Evolutionary conservation across 306 rosid genomes (phyloP).

Genomic region (Trifolium repens): DNA sequence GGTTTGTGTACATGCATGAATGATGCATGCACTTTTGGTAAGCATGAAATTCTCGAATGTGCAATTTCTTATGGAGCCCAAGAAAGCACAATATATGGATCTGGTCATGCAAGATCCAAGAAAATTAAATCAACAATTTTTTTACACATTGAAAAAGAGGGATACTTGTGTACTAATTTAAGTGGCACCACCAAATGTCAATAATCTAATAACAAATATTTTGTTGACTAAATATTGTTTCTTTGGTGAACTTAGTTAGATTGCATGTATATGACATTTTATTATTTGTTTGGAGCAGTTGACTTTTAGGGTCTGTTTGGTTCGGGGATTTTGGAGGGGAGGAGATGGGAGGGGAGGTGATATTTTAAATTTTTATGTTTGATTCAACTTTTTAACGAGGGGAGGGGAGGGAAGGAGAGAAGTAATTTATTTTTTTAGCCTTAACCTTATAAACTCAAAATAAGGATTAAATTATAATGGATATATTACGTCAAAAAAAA

Average conservation of each 20-base stretch:
- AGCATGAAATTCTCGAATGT: conserved; percentile 40
- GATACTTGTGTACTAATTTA: conserved; percentile 6
- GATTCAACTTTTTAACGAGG: no score
- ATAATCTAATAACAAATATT: not conserved
- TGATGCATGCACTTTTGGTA: conserved; percentile 44
- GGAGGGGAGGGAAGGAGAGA: no score
- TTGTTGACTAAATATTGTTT: not conserved
- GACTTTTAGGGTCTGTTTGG: no score
- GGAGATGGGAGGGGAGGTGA: no score
- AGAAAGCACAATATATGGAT: conserved; percentile 38
- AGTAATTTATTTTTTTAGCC: no score
- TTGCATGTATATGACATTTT: not conserved
- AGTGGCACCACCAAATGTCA: conserved; percentile 26
- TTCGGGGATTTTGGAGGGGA: no score
- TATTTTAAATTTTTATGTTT: no score
- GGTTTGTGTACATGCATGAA: conserved; percentile 37
- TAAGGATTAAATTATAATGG: no score
- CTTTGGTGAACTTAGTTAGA: not conserved
- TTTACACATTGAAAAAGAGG: conserved; percentile 36
- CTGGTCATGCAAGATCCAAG: conserved; percentile 45
- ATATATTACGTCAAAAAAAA: no score
- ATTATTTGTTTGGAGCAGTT: no score
- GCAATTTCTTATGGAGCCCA: conserved; percentile 40
- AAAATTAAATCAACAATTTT: conserved; percentile 42
- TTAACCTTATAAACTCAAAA: no score